Evolutionary conservation across 2,329 filamentous ascomycete species (phyloP), one percentile per base, ranked within the genome.

Genomic region (Penicillium sumatraense): DNA sequence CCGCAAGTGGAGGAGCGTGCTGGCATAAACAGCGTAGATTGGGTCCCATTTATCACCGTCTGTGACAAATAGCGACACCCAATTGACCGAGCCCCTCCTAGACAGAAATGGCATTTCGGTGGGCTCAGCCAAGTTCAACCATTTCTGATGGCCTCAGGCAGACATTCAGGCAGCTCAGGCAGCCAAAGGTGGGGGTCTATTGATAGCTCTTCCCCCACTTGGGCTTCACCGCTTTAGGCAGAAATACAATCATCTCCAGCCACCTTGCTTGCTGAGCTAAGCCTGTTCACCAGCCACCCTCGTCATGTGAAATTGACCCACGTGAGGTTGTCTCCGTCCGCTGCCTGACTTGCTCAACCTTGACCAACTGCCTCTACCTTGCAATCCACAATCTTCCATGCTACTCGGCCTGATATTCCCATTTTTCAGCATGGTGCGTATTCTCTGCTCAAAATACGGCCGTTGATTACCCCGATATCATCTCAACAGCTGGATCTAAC

Each of bases 21-120:
- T 65, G 56, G 49, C 29, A 44, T 60, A 33, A 59, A 50, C 62
- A 55, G 57, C 58, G 63, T 66, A 66, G 27, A 66, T 58, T 65
- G 56, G 57, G 62, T 58, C 57, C 62, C 48, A 38, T 59, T 56
- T 59, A 65, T 62, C 60, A 35, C 53, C 33, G 57, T 38, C 20
- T 16, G 62, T 66, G 63, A 66, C 63, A 66, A 66, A 66, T 66
- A 58, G n/a, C 40, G 56, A 56, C 53, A 60, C 50, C 53, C 57
- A 66, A 66, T 66, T 64, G 55, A 56, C 49, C 40, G 44, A 42
- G 8, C 49, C 40, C 29, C 50, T 27, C 47, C 40, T 46, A 8
- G 46, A 48, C 48, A 49, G 48, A 63, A 65, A 61, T 38, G 49
- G 63, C 53, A 56, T 61, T 58, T 60, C 63, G 63, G 63, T 65